These are phyloP conservation scores for Phytophthora constricta DNA, from an alignment of 352 stramenopile species.

Conservation along the genomic window DNA sequence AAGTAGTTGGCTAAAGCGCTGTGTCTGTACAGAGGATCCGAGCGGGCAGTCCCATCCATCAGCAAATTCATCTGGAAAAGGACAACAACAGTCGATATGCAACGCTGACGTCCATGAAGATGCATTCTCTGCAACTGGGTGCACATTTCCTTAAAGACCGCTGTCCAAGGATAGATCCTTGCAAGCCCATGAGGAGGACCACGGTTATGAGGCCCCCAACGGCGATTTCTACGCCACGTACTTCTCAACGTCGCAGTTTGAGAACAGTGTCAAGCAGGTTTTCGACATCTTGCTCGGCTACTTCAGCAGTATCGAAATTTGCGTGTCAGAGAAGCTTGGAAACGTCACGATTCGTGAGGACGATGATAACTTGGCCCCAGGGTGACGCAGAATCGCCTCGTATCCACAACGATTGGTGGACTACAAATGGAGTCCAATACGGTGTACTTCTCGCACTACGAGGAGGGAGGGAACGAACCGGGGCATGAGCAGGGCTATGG, in stretches of 20 bases:
- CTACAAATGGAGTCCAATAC: constrained; percentile 52
- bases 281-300: constrained; percentile 48
- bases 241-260: constrained; percentile 33
- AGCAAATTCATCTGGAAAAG: constrained; percentile 22
- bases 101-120: constrained; percentile 27
- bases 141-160: constrained; percentile 35
- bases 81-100: constrained; percentile 7
- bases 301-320: constrained; percentile 54
- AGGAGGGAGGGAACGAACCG: constrained; percentile 16
- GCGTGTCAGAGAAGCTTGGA: constrained; percentile 50
- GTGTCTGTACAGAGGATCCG: constrained; percentile 32
- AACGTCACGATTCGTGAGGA: constrained; percentile 55
- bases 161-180: constrained; percentile 22
- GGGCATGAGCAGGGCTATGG: constrained; percentile 28
- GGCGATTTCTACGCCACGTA: constrained; percentile 36
- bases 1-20: neutral
- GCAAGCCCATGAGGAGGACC: constrained; percentile 38
- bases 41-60: constrained; percentile 37
- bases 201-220: constrained; percentile 30
- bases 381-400: constrained; percentile 45
- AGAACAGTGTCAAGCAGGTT: constrained; percentile 44
- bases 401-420: constrained; percentile 31
- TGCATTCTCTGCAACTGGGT: constrained; percentile 15
- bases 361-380: constrained; percentile 37
- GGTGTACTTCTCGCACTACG: constrained; percentile 41